phyloP scores from a whole-genome alignment of 768 basidiomycete species.

The Boletus subparvulus region DNA sequence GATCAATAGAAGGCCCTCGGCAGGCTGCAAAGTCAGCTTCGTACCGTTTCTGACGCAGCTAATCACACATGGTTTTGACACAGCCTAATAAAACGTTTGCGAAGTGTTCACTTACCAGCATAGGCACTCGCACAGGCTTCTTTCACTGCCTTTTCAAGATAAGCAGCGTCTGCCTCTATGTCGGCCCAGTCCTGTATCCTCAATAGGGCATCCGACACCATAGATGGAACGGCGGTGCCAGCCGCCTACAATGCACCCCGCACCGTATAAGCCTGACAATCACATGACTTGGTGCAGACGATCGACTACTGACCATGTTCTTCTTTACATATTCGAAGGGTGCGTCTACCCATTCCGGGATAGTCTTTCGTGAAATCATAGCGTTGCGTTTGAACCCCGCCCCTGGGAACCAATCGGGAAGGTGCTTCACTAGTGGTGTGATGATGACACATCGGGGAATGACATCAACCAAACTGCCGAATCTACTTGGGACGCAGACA shows the following conservation, averaged over 20 bases:
- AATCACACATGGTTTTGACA: conserved; percentile 4
- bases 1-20: conserved; percentile 1
- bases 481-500: neutral
- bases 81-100: conserved; percentile 1
- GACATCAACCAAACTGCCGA: neutral
- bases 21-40: conserved; percentile 1
- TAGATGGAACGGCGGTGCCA: conserved; percentile 21
- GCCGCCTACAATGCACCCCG: conserved; percentile 9
- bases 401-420: conserved; percentile 29
- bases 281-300: neutral
- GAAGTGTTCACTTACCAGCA: conserved; percentile 6
- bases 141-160: conserved; percentile 22
- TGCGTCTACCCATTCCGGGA: conserved; percentile 14
- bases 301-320: conserved; percentile 15
- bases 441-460: neutral
- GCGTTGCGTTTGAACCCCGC: conserved; percentile 21
- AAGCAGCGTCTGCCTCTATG: conserved; percentile 5
- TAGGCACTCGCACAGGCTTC: conserved; percentile 25
- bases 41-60: conserved; percentile 26
- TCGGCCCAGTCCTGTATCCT: conserved; percentile 8
- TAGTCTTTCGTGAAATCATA: conserved; percentile 1
- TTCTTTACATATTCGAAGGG: conserved; percentile 27
- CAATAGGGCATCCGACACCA: conserved; percentile 24
- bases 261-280: neutral
- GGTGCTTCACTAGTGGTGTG: conserved; percentile 9